A percentile compares a stretch with the other conserved stretches of the same genome.
phyloP scores from a whole-genome alignment of 768 basidiomycete genomes.

The Rhizopogon vesiculosus region DNA sequence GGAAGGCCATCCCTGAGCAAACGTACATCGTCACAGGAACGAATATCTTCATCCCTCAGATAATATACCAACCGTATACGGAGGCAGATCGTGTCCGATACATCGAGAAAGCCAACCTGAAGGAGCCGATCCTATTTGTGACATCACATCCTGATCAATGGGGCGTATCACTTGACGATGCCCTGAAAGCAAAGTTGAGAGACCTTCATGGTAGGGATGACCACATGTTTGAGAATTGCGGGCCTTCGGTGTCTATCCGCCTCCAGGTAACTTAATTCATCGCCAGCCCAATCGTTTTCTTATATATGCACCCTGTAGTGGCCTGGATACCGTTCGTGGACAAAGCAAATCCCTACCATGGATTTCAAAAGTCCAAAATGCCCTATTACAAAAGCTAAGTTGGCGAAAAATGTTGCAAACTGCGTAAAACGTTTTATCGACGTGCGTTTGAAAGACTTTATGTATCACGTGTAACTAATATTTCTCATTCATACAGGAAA shows the following conservation, averaged over 20 bases:
- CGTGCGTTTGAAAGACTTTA: slow-evolving; percentile 28
- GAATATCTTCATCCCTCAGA: slow-evolving; percentile 62
- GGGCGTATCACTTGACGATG: slow-evolving; percentile 63
- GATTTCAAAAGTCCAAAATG: slow-evolving; percentile 77
- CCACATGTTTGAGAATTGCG: slow-evolving; percentile 64
- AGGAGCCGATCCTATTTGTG: slow-evolving; percentile 61
- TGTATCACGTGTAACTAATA: slow-evolving; percentile 2
- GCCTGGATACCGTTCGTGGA: slow-evolving; percentile 78
- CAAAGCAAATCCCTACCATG: slow-evolving; percentile 76
- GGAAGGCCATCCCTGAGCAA: slow-evolving; percentile 15
- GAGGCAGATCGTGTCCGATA: slow-evolving; percentile 74
- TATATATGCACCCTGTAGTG: slow-evolving; percentile 40
- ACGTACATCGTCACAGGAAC: slow-evolving; percentile 21
- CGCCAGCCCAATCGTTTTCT: neutral
- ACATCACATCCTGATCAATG: slow-evolving; percentile 47
- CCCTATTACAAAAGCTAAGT: slow-evolving; percentile 70
- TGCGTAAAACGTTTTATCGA: slow-evolving; percentile 66
- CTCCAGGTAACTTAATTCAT: slow-evolving; percentile 48
- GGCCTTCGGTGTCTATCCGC: slow-evolving; percentile 77
- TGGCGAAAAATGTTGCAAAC: slow-evolving; percentile 78
- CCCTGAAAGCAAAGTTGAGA: slow-evolving; percentile 54
- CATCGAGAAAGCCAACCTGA: slow-evolving; percentile 63
- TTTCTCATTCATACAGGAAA: slow-evolving; percentile 33
- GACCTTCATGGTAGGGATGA: slow-evolving; percentile 55
- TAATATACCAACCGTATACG: slow-evolving; percentile 72